A percentile compares a stretch with the other conserved stretches of the same genome.
phyloP scores from a whole-genome alignment of 1,284 basidiomycete genomes.

The Ustilago loliicola region DNA sequence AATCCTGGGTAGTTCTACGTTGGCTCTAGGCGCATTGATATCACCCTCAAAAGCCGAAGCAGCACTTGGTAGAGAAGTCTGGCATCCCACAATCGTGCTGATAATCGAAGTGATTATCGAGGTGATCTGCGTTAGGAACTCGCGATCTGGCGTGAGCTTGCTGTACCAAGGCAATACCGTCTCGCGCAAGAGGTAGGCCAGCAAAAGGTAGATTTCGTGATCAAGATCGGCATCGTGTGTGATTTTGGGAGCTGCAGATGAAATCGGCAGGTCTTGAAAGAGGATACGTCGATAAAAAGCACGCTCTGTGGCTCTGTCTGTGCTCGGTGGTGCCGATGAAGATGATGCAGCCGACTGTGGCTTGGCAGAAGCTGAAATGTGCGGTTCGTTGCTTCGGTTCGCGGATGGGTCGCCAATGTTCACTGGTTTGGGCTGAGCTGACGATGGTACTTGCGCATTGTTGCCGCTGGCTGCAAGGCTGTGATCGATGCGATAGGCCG shows the following conservation, averaged over 20 bases:
- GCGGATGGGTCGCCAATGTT: not conserved
- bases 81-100: conserved; percentile 23
- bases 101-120: conserved; percentile 37
- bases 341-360: not conserved
- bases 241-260: conserved; percentile 18
- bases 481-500: conserved; percentile 24
- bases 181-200: conserved; percentile 52
- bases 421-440: not conserved
- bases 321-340: not conserved
- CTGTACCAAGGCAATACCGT: conserved; percentile 60
- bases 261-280: conserved; percentile 36
- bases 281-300: conserved; percentile 52
- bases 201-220: conserved; percentile 49
- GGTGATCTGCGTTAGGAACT: conserved; percentile 49
- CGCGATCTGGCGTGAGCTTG: conserved; percentile 56
- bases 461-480: not conserved
- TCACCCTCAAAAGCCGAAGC: conserved; percentile 13
- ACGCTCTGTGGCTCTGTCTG: conserved; percentile 26
- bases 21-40: conserved; percentile 15
- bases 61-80: not conserved
- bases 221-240: conserved; percentile 45
- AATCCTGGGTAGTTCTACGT: conserved; percentile 19
- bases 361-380: not conserved
- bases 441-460: not conserved
- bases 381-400: not conserved